These are phyloP conservation scores for Raphanus hybrid DNA, from an alignment of 441 rosid species.

Conservation along the genomic window DNA sequence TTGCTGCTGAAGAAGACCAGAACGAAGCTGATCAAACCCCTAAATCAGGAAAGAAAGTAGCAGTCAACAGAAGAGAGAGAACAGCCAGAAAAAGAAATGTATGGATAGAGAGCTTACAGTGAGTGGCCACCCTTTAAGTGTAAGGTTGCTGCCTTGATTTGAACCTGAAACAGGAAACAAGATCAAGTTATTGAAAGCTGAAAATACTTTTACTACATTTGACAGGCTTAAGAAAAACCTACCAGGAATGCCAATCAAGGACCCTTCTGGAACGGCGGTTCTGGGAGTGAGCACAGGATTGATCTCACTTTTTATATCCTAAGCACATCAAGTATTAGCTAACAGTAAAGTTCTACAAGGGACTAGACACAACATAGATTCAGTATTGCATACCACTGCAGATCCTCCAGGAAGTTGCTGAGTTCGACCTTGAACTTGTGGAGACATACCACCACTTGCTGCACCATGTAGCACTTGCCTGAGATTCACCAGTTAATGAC, in stretches of 20 bases:
- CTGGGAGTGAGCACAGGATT: conserved; percentile 82
- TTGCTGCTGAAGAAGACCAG: conserved; percentile 76
- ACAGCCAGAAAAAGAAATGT: neutral
- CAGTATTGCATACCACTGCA: conserved; percentile 54
- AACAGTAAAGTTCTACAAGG: conserved; percentile 16
- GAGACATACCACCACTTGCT: conserved; percentile 69
- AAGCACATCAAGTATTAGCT: conserved; percentile 38
- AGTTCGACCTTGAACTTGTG: conserved; percentile 73
- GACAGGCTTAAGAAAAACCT: too few relatives aligned
- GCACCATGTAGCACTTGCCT: conserved; percentile 90
- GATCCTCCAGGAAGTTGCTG: conserved; percentile 71
- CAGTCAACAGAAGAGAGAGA: conserved; percentile 18
- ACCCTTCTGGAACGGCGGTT: conserved; percentile 84
- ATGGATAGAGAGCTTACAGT: conserved; percentile 60
- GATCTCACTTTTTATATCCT: conserved; percentile 92
- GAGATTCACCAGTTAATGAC: conserved; percentile 36
- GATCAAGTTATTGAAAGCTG: too few relatives aligned
- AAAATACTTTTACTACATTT: too few relatives aligned
- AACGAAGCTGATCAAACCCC: conserved; percentile 78
- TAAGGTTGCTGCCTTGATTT: conserved; percentile 82
- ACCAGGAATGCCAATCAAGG: conserved; percentile 82
- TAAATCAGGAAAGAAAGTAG: conserved; percentile 39
- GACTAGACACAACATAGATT: neutral
- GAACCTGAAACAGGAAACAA: conserved; percentile 65
- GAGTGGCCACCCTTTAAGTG: conserved; percentile 97